A percentile compares a stretch with the other conserved stretches of the same genome.
Evolutionary conservation across 441 rosid species (phyloP).

Genomic region (Omphalea diandra): DNA sequence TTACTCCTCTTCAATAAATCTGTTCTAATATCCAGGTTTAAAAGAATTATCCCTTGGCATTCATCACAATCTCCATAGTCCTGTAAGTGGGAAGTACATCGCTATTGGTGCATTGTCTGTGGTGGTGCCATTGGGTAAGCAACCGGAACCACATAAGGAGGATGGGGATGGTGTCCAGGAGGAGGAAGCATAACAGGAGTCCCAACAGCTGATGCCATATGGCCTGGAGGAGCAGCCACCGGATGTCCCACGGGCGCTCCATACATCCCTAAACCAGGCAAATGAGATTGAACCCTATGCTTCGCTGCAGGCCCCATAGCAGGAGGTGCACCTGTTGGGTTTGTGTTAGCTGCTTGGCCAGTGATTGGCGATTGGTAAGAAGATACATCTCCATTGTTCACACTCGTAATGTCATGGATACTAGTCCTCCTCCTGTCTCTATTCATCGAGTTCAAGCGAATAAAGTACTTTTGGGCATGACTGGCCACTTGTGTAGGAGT

Average conservation of each 20-base stretch:
- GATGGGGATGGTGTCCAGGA: conserved; percentile 33
- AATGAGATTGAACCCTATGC: conserved; percentile 45
- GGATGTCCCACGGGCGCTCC: conserved; percentile 77
- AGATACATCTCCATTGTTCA: conserved; percentile 62
- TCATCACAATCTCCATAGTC: background rate
- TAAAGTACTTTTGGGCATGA: conserved; percentile 93
- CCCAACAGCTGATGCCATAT: conserved; percentile 74
- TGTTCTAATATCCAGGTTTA: background rate
- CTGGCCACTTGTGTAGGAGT: conserved; percentile 98
- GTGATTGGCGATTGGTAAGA: conserved; percentile 79
- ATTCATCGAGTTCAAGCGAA: conserved; percentile 82
- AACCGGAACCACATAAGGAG: conserved; percentile 55
- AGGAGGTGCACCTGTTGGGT: conserved; percentile 30
- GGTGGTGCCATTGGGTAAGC: conserved; percentile 74
- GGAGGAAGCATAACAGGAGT: conserved; percentile 92
- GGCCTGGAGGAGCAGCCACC: conserved; percentile 50
- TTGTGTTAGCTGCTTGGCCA: conserved; percentile 59
- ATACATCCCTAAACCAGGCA: conserved; percentile 64
- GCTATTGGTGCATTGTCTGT: conserved; percentile 49
- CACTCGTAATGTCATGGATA: conserved; percentile 90
- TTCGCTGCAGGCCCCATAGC: conserved; percentile 38
- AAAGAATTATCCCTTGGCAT: background rate
- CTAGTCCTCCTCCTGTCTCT: conserved; percentile 95
- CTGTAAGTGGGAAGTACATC: background rate
- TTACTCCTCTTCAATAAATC: conserved; percentile 6